Base-by-base conservation (phyloP, 352 stramenopile species). In the Globisporangium takayamanum region DNA sequence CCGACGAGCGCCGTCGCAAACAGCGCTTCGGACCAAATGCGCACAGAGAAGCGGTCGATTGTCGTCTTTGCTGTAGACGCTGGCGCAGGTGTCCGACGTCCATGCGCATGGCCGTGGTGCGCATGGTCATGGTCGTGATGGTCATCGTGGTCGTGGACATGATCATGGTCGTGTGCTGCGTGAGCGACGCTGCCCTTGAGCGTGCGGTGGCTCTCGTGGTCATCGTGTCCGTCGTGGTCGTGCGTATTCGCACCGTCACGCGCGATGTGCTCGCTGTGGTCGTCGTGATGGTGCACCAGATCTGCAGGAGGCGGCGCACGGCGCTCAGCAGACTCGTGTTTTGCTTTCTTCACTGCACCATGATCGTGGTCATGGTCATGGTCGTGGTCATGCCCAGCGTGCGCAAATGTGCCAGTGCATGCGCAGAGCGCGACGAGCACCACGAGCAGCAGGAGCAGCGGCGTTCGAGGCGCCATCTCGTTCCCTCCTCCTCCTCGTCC, bases 1-100 rank as follows among this genome's bases (percentile, higher is more conserved):
- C 82, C 82, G 5, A 92, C 80, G 20, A 92, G 61, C 18, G 79
- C 78, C 41, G 82, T 92, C 42, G 82, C 82, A 45, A 88, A 78
- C 20, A 92, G 62, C 22, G 82, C 80, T 48, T 90, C 78, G 0
- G 65, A 50, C 80, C 80, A 92, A 20, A 92, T 54, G 39, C 64
- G 63, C 16, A 64, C 57, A 1, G 69, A 74, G 56, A 89, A 89
- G 39, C 78, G 64, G 12, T 67, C 60, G 6, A 57, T 58, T 8
- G 45, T 30, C 28, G 1, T 50, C 30, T 67, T 39, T 20, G 36
- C 50, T 39, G 59, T 47, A 15, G 59, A 45, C 20, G 58, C 53
- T 28, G 59, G 52, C 20, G 58, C 42, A 15, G 37, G 58, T 0
- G 50, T 62, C 6, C 16, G 57, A 25, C 71, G 57, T 20, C 60